phyloP scores from a whole-genome alignment of 306 rosid genomes.

The Quercus rubra region DNA sequence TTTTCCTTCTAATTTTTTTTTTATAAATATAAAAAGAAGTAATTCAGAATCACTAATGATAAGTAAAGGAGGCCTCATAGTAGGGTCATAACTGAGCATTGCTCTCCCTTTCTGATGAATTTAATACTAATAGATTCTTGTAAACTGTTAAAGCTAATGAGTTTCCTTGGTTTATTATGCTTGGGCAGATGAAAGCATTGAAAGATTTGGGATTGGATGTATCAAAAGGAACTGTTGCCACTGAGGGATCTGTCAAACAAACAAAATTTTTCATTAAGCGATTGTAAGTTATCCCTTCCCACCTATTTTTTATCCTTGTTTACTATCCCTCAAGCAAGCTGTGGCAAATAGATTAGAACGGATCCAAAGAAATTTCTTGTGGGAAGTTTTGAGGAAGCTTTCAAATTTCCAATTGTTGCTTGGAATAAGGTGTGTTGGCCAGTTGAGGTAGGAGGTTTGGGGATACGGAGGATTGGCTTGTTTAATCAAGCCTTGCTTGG shows the following conservation, averaged over 20 bases:
- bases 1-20: not conserved
- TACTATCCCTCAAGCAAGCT: no score
- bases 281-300: slow-evolving; percentile 40
- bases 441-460: no score
- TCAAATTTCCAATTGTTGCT: no score
- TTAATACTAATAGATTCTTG: not conserved
- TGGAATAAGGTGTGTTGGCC: no score
- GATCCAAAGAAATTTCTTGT: no score
- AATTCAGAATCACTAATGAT: not conserved
- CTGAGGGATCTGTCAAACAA: slow-evolving; percentile 74
- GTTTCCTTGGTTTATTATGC: slow-evolving; percentile 21
- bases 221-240: slow-evolving; percentile 79
- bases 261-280: slow-evolving; percentile 67
- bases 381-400: no score
- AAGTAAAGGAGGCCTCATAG: not conserved
- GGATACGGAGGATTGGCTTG: no score
- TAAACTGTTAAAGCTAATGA: slow-evolving; percentile 14
- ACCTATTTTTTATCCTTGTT: no score
- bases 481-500: no score
- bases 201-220: slow-evolving; percentile 90
- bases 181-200: slow-evolving; percentile 77
- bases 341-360: no score
- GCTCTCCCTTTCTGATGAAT: not conserved
- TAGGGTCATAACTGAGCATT: not conserved
- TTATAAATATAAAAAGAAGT: not conserved